phyloP scores from a whole-genome alignment of 306 rosid species.

The Neltuma alba region DNA sequence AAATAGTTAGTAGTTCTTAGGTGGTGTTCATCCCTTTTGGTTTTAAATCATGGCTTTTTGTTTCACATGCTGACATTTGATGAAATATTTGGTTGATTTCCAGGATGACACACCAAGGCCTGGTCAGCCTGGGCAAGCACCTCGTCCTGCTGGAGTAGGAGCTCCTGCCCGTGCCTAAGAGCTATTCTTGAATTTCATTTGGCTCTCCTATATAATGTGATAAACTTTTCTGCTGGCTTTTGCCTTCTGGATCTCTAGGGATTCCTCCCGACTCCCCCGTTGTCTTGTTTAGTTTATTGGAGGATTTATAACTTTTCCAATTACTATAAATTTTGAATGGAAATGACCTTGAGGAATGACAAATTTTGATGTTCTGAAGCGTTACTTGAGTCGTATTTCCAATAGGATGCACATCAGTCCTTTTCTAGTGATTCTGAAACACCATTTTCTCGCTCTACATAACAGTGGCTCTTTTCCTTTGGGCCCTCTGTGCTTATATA shows the following conservation, averaged over 20 bases:
- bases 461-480: neutral
- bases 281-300: neutral
- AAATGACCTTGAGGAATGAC: neutral
- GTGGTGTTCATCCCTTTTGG: neutral
- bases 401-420: neutral
- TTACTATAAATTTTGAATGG: slow-evolving; percentile 10
- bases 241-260: slow-evolving; percentile 21
- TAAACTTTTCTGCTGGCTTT: neutral
- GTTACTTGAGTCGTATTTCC: neutral
- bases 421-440: neutral
- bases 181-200: slow-evolving; percentile 9
- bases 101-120: slow-evolving; percentile 77
- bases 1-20: neutral
- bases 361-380: neutral
- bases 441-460: neutral
- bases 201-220: neutral
- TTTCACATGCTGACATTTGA: slow-evolving; percentile 4
- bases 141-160: slow-evolving; percentile 62
- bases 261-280: too few relatives aligned
- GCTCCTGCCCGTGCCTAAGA: slow-evolving; percentile 53
- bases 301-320: neutral
- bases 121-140: slow-evolving; percentile 70
- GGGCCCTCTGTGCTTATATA: neutral
- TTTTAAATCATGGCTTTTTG: neutral
- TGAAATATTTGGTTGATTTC: slow-evolving; percentile 20